Base-by-base conservation (phyloP, 2,329 filamentous ascomycete genomes). In the Fusarium sambucinum region DNA sequence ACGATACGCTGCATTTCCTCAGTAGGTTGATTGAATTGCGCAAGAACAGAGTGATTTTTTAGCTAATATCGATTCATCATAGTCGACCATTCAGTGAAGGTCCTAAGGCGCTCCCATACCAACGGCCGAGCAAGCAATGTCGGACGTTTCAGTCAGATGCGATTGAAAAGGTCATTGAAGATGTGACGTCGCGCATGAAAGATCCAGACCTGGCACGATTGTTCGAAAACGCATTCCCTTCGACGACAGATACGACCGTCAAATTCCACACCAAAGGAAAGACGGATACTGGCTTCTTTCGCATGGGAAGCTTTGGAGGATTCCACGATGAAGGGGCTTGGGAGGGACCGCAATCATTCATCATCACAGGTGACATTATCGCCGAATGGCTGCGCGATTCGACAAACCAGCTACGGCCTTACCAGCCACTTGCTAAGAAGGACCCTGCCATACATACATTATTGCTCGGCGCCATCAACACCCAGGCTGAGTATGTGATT, bases 201-300 rank as follows among this genome's bases (percentile, higher is more conserved):
- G 91, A 98, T 74, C 90, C 91, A 17, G 96, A 98, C 73, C 87
- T 99, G 14, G 95, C 95, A 5, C 89, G 94, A 27, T 84, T 99
- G 13, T 99, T 99, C 77, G 93, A 97, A 77, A 99, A 99, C 76
- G 90, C 95, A 3, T 98, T 96, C 69, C 95, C 95, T 6, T 97
- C 96, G 65, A 80, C 79, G 1, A 87, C 96, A 5, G 94, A 97
- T 75, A 97, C 94, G 0, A 97, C 94, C 0, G 88, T 97, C 68
- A 89, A 92, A 74, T 97, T 95, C 86, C 94, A 97, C 76, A 90
- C 90, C 6, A 88, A 91, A 66, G 90, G 85, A 58, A 80, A 76
- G 42, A 78, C 81, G 62, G 78, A 80, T 25, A 77, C 76, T 35
- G 76, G 74, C 46, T 80, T 80, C 64, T 75, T 79, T 46, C 77